Percentiles rank a stretch among this genome's conserved stretches.
These are phyloP conservation scores for Wilcoxina mikolae DNA, from an alignment of 495 filamentous ascomycete species.

Conservation along the genomic window DNA sequence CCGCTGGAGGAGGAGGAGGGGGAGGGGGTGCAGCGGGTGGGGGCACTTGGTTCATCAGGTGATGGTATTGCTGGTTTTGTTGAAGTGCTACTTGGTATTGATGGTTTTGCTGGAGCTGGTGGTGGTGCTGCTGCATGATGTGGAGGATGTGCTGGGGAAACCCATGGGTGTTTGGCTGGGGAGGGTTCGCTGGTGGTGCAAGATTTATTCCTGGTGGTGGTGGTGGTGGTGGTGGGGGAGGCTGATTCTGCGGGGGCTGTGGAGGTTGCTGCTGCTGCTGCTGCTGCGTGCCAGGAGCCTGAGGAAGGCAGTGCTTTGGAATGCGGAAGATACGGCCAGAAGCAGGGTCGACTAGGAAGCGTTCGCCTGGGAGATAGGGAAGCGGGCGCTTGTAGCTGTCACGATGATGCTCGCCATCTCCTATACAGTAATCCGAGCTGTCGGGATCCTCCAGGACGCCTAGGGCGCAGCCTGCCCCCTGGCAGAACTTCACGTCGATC, in stretches of 20 bases:
- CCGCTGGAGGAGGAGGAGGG: background rate
- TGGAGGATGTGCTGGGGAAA: background rate
- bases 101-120: background rate
- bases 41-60: slow-evolving; percentile 48
- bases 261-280: background rate
- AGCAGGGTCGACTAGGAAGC: slow-evolving; percentile 15
- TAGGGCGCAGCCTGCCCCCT: slow-evolving; percentile 19
- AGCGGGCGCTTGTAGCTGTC: slow-evolving; percentile 22
- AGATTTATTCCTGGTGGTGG: background rate
- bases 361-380: slow-evolving; percentile 22
- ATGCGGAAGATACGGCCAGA: slow-evolving; percentile 26
- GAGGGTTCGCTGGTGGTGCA: background rate
- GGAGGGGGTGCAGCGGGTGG: slow-evolving; percentile 31
- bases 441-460: background rate
- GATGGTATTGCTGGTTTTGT: slow-evolving; percentile 65
- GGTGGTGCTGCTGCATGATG: background rate
- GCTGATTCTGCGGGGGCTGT: background rate
- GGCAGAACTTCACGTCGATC: slow-evolving; percentile 24
- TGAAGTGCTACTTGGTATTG: slow-evolving; percentile 46
- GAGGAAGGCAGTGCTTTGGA: slow-evolving; percentile 14
- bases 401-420: slow-evolving; percentile 4
- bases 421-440: no score
- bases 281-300: background rate
- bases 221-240: background rate
- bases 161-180: background rate